Evolutionary conservation across 1,284 basidiomycete genomes (phyloP), one percentile per base, ranked within the genome.

Genomic region (Chalciporus piperatoides): DNA sequence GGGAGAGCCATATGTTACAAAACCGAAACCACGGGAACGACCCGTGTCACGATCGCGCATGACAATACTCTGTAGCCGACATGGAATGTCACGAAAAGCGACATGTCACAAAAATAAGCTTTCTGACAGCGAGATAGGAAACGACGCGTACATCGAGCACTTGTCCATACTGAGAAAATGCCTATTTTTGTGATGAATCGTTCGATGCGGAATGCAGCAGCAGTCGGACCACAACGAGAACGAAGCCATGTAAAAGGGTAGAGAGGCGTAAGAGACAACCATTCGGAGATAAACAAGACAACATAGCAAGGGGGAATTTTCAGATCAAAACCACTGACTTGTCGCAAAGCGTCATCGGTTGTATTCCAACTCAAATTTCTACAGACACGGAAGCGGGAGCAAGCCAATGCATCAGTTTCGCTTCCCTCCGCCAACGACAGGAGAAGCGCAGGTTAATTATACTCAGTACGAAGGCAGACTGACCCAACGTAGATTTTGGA

Each of bases 11-110:
- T 79, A 93, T 56, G 92, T 94, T 61, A 97, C 93, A 72, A 97
- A 97, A 56, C 94, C 94, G 71, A 97, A 97, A 68, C 94, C 92
- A 65, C 94, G 91, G 60, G 93, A 96, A 67, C 93, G 91, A 59
- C 92, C 90, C 57, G 94, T 96, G 69, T 96, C 93, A 67, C 93
- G 91, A 77, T 97, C 94, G 77, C 92, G 90, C 93, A 96, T 96
- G 74, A 97, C 93, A 71, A 93, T 91, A 63, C 87, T 89, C 90
- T 93, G 67, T 46, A 53, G 54, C 36, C 44, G 41, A 33, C 49
- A 51, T 21, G 41, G 15, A 38, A 24, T 12, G 23, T 44, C 41
- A 53, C 44, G 11, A 50, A 46, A 30, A 33, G 49, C 35, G 46
- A 53, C 28, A 42, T 30, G 49, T 52, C 40, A 52, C 40, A 25